Evolutionary conservation across 176 grass and related monocot species (phyloP).

Genomic region (Thinopyrum elongatum): DNA sequence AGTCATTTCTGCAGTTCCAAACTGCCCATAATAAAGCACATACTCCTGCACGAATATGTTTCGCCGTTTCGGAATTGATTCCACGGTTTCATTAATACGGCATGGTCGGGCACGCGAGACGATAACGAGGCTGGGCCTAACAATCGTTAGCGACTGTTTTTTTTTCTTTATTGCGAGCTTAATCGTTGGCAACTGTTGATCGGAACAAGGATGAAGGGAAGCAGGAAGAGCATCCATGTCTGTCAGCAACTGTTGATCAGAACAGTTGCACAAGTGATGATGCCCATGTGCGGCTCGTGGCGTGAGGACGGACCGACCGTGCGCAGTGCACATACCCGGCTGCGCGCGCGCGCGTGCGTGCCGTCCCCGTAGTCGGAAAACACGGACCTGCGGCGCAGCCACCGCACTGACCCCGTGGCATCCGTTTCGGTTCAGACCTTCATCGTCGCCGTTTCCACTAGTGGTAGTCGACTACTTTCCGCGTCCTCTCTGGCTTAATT

Average conservation of each 20-base stretch:
- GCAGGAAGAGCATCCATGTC: background rate
- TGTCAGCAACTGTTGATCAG: too few relatives aligned
- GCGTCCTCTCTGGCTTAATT: background rate
- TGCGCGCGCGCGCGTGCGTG: background rate
- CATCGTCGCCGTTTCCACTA: background rate
- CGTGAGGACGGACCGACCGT: background rate
- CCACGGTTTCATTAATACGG: background rate
- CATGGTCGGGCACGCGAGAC: background rate
- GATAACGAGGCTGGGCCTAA: background rate
- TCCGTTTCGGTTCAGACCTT: conserved; percentile 31
- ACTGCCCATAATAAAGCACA: too few relatives aligned
- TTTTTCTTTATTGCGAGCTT: too few relatives aligned
- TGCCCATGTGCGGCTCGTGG: background rate
- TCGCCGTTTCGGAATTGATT: background rate
- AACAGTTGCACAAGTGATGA: background rate
- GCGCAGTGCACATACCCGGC: too few relatives aligned
- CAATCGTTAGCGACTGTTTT: background rate
- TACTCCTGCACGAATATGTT: too few relatives aligned
- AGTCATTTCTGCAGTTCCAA: too few relatives aligned
- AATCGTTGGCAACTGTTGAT: background rate
- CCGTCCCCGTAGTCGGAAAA: background rate
- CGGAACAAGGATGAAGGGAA: too few relatives aligned
- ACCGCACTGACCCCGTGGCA: background rate
- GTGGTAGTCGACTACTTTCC: background rate
- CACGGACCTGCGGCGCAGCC: background rate